phyloP scores from a whole-genome alignment of 108 stramenopile genomes.

The Pseudonitzschia multistriata region DNA sequence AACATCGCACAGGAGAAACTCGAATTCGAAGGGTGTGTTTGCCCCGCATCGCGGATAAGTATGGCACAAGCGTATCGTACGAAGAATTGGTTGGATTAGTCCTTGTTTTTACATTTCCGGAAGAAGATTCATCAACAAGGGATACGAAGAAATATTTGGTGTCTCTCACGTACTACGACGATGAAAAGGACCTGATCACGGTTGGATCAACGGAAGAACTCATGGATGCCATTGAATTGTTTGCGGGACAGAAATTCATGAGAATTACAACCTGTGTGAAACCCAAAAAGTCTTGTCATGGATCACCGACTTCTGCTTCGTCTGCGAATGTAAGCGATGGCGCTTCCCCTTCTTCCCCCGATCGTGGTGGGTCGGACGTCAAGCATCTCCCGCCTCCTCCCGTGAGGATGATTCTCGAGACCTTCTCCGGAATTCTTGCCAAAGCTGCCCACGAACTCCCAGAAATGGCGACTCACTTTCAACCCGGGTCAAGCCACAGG shows the following conservation, averaged over 20 bases:
- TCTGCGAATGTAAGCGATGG: background rate
- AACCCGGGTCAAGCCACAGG: background rate
- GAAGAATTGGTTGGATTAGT: constrained; percentile 44
- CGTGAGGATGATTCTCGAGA: constrained; percentile 12
- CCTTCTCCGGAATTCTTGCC: constrained; percentile 31
- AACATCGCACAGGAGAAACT: constrained; percentile 20
- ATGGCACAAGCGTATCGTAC: constrained; percentile 43
- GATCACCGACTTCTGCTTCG: background rate
- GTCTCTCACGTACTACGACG: constrained; percentile 65
- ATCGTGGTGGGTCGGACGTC: constrained; percentile 2
- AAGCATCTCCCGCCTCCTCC: background rate
- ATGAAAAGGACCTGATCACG: constrained; percentile 67
- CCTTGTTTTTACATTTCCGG: constrained; percentile 41
- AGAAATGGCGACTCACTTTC: too few relatives aligned
- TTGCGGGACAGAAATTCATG: constrained; percentile 37
- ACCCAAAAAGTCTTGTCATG: constrained; percentile 20
- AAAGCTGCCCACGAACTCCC: constrained; percentile 32
- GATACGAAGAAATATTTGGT: constrained; percentile 10
- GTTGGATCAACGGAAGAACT: constrained; percentile 69
- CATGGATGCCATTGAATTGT: constrained; percentile 65
- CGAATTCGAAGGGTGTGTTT: constrained; percentile 65
- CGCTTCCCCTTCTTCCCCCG: background rate
- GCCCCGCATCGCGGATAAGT: constrained; percentile 45
- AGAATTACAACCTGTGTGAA: constrained; percentile 52
- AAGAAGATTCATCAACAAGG: background rate